These are phyloP conservation scores for Talaromyces sp. DNA, from an alignment of 2,329 filamentous ascomycete species.

Conservation along the genomic window DNA sequence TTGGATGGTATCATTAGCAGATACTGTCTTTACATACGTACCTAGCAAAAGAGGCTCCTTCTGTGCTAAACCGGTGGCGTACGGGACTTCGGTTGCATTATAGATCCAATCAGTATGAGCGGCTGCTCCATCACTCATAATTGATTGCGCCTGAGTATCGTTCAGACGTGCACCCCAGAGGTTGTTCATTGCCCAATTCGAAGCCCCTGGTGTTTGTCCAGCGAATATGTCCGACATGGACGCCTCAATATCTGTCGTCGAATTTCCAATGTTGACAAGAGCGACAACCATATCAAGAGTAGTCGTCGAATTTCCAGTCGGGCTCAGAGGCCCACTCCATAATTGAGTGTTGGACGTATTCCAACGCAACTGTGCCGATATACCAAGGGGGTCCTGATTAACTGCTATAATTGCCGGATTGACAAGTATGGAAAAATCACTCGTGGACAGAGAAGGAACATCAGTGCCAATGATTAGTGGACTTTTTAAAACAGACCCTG, in stretches of 20 bases:
- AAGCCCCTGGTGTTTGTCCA: not conserved
- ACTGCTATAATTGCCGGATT: slow-evolving; percentile 13
- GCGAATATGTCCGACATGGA: not conserved
- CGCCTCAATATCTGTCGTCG: not conserved
- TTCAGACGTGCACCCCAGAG: slow-evolving; percentile 1
- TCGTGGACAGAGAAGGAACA: slow-evolving; percentile 2
- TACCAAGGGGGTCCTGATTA: slow-evolving; percentile 3
- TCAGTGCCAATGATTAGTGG: slow-evolving; percentile 10
- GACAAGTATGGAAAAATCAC: slow-evolving; percentile 2
- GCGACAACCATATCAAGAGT: not conserved
- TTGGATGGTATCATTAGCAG: not conserved
- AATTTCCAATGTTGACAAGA: not conserved
- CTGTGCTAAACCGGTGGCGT: not conserved
- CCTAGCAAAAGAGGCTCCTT: not conserved
- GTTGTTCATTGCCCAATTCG: not conserved
- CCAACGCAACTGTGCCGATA: not conserved
- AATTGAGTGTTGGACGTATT: not conserved
- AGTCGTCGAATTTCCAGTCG: not conserved
- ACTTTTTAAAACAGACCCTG: slow-evolving; percentile 6
- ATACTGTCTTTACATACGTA: not conserved
- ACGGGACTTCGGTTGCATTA: not conserved
- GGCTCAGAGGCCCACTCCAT: not conserved
- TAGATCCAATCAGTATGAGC: not conserved
- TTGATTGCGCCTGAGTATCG: not conserved
- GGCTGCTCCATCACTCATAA: not conserved